These are phyloP conservation scores for Mycena amicta DNA, from an alignment of 768 basidiomycete species.

Conservation along the genomic window DNA sequence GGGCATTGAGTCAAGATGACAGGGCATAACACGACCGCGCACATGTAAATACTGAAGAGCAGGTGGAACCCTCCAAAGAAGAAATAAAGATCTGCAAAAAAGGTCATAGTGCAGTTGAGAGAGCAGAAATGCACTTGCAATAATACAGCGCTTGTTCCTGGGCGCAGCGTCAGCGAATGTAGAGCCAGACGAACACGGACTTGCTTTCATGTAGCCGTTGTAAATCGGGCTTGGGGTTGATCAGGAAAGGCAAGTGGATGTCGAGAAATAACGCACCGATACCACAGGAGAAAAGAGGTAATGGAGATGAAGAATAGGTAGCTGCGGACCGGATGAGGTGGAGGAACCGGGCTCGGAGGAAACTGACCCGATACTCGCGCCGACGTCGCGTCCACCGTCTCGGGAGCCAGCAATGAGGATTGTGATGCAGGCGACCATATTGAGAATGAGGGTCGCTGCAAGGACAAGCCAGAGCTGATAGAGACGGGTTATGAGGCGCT, in stretches of 20 bases:
- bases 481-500: slow-evolving; percentile 78
- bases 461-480: slow-evolving; percentile 96
- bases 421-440: slow-evolving; percentile 89
- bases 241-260: slow-evolving; percentile 14
- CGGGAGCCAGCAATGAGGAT: slow-evolving; percentile 76
- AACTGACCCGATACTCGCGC: slow-evolving; percentile 79
- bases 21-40: slow-evolving; percentile 36
- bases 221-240: slow-evolving; percentile 76
- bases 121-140: slow-evolving; percentile 57
- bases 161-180: slow-evolving; percentile 26
- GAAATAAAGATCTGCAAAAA: slow-evolving; percentile 84
- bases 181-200: slow-evolving; percentile 22
- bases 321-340: slow-evolving; percentile 42
- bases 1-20: slow-evolving; percentile 33
- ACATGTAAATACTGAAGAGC: slow-evolving; percentile 91
- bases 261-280: slow-evolving; percentile 59
- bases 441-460: slow-evolving; percentile 76
- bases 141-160: slow-evolving; percentile 94
- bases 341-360: slow-evolving; percentile 12
- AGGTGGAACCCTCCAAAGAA: slow-evolving; percentile 96
- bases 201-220: slow-evolving; percentile 95
- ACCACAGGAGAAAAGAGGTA: slow-evolving; percentile 92
- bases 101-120: slow-evolving; percentile 22
- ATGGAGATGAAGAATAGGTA: slow-evolving; percentile 79
- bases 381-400: slow-evolving; percentile 79